Evolutionary conservation across 2,329 filamentous ascomycete genomes (phyloP), one percentile per base, ranked within the genome.

Genomic region (Epichloe amarillans): DNA sequence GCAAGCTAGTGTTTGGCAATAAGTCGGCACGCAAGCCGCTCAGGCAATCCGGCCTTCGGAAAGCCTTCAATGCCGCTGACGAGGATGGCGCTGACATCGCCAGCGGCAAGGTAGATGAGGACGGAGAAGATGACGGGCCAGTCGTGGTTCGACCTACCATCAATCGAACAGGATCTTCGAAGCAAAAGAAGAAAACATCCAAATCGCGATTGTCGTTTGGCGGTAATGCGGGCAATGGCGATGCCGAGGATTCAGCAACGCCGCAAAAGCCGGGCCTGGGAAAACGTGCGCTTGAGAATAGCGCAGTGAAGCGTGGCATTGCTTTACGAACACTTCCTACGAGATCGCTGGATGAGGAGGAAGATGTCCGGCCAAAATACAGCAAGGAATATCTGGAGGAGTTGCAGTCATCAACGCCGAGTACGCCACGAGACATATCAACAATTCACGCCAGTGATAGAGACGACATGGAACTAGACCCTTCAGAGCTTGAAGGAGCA

Each of bases 301-400:
- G 79, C 60, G 79, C 84, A 0, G 70, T 62, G 63, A 84, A 68
- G 54, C 80, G 79, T 55, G 71, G 67, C 21, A 58, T 72, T 5
- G 64, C 70, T 0, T 66, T 74, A 1, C 71, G 60, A 66, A 59
- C 69, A 54, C 65, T 87, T 0, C 80, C 80, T 0, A 64, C 80
- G 50, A 73, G 80, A 7, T 73, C 51, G 41, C 41, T 46, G 38
- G 70, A 73, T 5, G 76, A 81, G 14, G 69, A 67, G 11, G 82
- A 86, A 14, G 80, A 84, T 15, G 83, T 83, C 48, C 74, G 84
- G 38, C 89, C 88, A 0, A 84, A 72, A 52, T 97, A 98, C 64
- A 94, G 79, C 70, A 86, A 86, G 61, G 88, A 94, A 58, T 88
- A 91, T 57, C 74, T 98, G 19, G 82, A 86, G 36, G 88, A 95